These are phyloP conservation scores for Pichia sorboxylosa DNA, from an alignment of 1,139 yeast species.

Conservation along the genomic window DNA sequence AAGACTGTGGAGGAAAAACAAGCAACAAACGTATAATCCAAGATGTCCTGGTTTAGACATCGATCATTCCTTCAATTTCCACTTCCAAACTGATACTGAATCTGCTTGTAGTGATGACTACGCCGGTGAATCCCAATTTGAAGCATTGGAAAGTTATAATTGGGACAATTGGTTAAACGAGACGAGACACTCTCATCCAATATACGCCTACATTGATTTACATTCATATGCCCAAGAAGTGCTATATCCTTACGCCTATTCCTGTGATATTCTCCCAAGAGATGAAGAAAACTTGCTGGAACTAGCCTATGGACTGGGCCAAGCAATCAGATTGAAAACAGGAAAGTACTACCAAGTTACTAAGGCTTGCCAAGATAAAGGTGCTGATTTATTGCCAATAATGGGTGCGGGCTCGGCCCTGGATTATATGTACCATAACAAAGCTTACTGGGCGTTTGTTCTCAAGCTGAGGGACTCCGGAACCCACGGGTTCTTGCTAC, in stretches of 20 bases:
- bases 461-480: conserved; percentile 76
- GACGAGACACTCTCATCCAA: conserved; percentile 46
- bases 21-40: conserved; percentile 62
- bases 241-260: conserved; percentile 71
- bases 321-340: conserved; percentile 50
- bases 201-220: conserved; percentile 68
- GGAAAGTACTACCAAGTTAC: conserved; percentile 58
- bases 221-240: conserved; percentile 82
- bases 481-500: conserved; percentile 70
- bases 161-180: conserved; percentile 55
- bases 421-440: conserved; percentile 74
- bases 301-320: conserved; percentile 68
- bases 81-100: conserved; percentile 54
- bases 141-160: conserved; percentile 58
- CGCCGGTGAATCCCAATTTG: conserved; percentile 66
- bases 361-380: conserved; percentile 72
- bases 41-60: conserved; percentile 75
- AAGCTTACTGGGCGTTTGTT: conserved; percentile 79
- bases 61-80: conserved; percentile 73
- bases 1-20: conserved; percentile 80
- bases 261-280: conserved; percentile 61
- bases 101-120: conserved; percentile 74
- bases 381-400: conserved; percentile 58
- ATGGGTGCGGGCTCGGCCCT: conserved; percentile 73
- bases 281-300: conserved; percentile 75